These are phyloP conservation scores for Massariosphaeria phaeospora DNA, from an alignment of 495 filamentous ascomycete species.

Conservation along the genomic window DNA sequence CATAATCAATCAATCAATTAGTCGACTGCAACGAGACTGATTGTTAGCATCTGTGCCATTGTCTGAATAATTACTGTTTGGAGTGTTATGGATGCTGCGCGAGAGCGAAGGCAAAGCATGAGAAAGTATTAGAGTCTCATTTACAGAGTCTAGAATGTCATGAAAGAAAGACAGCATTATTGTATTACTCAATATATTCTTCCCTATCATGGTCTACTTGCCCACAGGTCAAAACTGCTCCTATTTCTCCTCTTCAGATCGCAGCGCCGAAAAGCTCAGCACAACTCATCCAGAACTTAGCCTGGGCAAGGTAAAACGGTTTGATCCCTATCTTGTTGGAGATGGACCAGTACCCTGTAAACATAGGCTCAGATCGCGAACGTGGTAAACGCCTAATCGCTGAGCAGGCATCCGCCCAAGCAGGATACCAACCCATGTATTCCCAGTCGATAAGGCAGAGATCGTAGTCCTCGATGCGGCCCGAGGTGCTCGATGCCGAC, in stretches of 20 bases:
- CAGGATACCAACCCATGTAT: neutral
- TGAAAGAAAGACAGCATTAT: too few species aligned
- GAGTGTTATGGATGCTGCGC: too few species aligned
- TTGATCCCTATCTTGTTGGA: neutral
- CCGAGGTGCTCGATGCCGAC: neutral
- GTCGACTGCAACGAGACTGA: too few species aligned
- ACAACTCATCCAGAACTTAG: neutral
- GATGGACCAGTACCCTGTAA: neutral
- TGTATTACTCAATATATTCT: too few species aligned
- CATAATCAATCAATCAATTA: too few species aligned
- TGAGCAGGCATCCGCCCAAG: conserved; percentile 38
- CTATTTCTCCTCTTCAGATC: neutral
- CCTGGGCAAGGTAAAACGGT: neutral
- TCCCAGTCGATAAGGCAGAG: conserved; percentile 1
- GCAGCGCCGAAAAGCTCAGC: neutral
- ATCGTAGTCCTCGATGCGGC: conserved; percentile 4
- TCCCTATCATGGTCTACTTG: too few species aligned
- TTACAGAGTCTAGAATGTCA: too few species aligned
- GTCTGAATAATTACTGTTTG: too few species aligned
- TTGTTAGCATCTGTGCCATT: too few species aligned
- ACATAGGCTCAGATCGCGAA: neutral
- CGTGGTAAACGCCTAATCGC: neutral
- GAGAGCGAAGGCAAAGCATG: too few species aligned
- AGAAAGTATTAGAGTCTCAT: too few species aligned
- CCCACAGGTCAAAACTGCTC: too few species aligned